Evolutionary conservation across 768 basidiomycete genomes (phyloP), one percentile per base, ranked within the genome.

Genomic region (Dentipellis sp.): DNA sequence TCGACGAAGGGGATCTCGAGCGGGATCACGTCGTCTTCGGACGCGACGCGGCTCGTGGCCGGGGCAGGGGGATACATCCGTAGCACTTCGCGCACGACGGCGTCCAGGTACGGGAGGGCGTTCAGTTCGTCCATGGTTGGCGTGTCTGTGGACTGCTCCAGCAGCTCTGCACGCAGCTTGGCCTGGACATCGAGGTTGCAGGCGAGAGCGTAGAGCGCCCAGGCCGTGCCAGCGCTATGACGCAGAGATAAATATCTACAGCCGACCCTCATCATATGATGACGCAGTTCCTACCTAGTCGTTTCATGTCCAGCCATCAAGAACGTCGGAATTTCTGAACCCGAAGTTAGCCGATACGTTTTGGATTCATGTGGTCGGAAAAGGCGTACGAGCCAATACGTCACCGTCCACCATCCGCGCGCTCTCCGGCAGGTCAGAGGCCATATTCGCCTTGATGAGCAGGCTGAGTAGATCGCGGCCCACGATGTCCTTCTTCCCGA

Each of bases 71-170:
- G 12, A 50, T 58, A 22, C 8, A 60, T 48, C 19, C 61, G 56
- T 10, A 62, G 54, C 34, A 48, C 37, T 22, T 62, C 61, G 8
- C 59, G 54, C 9, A 17, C 46, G n/a, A 62, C 56, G 39, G 52
- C 49, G 45, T 62, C 88, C 16, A 91, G 79, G 62, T 86, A 88
- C 0, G 84, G 77, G 3, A 92, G 72, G 2, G 76, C 71, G 55
- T 79, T 77, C 1, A 91, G 75, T 36, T 83, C 76, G 35, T 90
- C 87, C 82, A 88, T 86, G 3, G 76, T 74, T 2, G 86, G 86
- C 0, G 68, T 78, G 9, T 85, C 80, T 0, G 79, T 82, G 1
- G 72, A 62, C 10, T 84, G 69, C 0, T 68, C 63, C 8, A 79
- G 67, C 1, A 85, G 70, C 62, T 90, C 86, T 1, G 78, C 73